Conservation (phyloP, 176 grass and related monocot genomes). For the Raddia distichophylla region DNA sequence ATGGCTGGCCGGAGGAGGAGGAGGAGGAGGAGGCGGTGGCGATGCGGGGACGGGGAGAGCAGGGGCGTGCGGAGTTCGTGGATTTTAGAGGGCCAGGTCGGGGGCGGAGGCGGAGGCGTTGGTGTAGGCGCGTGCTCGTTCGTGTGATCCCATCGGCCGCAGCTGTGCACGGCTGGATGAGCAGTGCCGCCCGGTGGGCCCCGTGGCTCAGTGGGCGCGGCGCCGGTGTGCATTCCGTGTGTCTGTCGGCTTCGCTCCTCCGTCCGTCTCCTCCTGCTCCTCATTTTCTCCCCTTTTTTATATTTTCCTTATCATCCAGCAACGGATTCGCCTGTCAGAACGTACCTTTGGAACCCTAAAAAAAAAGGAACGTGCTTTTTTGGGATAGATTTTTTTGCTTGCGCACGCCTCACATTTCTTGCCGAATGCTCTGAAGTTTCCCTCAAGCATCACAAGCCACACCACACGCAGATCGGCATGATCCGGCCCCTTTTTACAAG, state of each 20-base stretch:
- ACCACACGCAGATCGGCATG: neutral
- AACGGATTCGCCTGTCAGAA: neutral
- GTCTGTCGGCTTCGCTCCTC: neutral
- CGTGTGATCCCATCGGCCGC: conserved; percentile 50
- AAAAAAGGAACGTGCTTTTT: neutral
- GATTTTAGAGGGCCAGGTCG: neutral
- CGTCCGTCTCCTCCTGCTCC: neutral
- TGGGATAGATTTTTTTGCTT: neutral
- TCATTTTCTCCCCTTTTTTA: neutral
- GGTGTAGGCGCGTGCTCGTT: conserved; percentile 17
- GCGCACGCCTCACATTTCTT: neutral
- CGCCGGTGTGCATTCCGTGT: conserved; percentile 38
- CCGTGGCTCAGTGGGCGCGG: conserved; percentile 6
- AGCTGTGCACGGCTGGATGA: conserved; percentile 40
- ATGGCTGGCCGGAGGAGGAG: neutral
- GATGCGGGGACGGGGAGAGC: conserved; percentile 14
- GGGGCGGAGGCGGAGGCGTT: neutral
- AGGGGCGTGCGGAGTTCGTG: neutral
- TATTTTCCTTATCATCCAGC: neutral
- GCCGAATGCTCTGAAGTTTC: neutral
- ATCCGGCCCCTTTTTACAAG: neutral
- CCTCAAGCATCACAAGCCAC: neutral
- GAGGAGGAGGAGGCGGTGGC: neutral
- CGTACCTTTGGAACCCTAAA: neutral
- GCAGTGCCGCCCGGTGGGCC: neutral